phyloP scores from a whole-genome alignment of 805 yeast genomes.

The Jamesozyma spencerorum region DNA sequence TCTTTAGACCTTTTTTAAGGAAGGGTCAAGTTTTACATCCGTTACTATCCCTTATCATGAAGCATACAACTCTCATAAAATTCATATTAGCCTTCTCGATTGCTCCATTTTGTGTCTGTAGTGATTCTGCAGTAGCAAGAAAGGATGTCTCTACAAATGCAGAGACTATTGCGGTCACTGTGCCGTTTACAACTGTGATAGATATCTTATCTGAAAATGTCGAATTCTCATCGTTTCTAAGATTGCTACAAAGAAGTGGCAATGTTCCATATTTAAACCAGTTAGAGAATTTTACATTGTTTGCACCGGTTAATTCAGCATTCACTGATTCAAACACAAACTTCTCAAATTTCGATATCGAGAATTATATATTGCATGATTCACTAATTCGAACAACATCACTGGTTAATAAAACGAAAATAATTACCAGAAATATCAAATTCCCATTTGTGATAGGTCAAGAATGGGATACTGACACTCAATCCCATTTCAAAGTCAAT shows the following conservation, averaged over 20 bases:
- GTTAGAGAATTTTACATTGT: conserved; percentile 54
- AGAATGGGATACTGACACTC: conserved; percentile 6
- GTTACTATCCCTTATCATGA: no score
- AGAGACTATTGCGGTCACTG: conserved; percentile 13
- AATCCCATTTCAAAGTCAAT: conserved; percentile 9
- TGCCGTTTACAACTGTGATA: conserved; percentile 40
- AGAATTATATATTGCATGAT: conserved; percentile 28
- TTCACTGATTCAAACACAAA: conserved; percentile 31
- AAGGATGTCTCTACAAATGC: no score
- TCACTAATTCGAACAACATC: conserved; percentile 25
- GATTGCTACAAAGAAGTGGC: conserved; percentile 52
- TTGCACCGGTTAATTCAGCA: conserved; percentile 78
- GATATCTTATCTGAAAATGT: conserved; percentile 62
- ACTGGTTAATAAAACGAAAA: conserved; percentile 9
- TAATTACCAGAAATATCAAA: conserved; percentile 12
- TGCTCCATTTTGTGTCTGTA: no score
- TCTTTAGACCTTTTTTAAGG: no score
- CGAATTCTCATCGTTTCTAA: conserved; percentile 55
- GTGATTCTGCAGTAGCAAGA: no score
- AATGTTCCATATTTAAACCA: conserved; percentile 53
- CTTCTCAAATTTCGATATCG: conserved; percentile 13
- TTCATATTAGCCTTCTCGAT: no score
- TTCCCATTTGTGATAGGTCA: conserved; percentile 13
- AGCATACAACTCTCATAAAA: no score
- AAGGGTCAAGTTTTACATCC: no score